These are phyloP conservation scores for Ascomycota sp. DNA, from an alignment of 2,329 filamentous ascomycete species.

Conservation along the genomic window DNA sequence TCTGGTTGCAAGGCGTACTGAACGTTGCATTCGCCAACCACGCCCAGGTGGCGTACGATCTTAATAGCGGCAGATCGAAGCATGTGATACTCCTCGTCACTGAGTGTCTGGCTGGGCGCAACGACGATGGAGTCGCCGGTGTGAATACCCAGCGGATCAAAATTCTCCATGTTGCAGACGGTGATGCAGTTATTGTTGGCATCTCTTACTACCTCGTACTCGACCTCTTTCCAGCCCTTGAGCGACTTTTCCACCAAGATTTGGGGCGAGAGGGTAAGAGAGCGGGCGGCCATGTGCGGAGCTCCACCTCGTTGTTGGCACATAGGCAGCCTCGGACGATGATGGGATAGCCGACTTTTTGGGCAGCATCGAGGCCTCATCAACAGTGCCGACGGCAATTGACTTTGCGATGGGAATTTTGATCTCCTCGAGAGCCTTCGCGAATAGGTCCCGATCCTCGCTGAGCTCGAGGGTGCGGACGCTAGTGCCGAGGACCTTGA, in stretches of 20 bases:
- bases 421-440: slow-evolving; percentile 95
- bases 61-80: slow-evolving; percentile 90
- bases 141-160: slow-evolving; percentile 92
- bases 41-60: slow-evolving; percentile 88
- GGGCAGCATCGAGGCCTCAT: slow-evolving; percentile 74
- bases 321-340: slow-evolving; percentile 95
- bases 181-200: slow-evolving; percentile 96
- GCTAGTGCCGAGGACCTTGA: slow-evolving; percentile 85
- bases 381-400: slow-evolving; percentile 69
- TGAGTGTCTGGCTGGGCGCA: slow-evolving; percentile 87
- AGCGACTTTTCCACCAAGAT: slow-evolving; percentile 94
- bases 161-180: slow-evolving; percentile 99
- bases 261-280: slow-evolving; percentile 85
- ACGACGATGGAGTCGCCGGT: slow-evolving; percentile 98
- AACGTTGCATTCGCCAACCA: slow-evolving; percentile 97
- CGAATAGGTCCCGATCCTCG: slow-evolving; percentile 92
- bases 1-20: slow-evolving; percentile 94
- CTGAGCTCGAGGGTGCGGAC: slow-evolving; percentile 98
- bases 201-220: slow-evolving; percentile 96
- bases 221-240: slow-evolving; percentile 99
- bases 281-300: slow-evolving; percentile 78
- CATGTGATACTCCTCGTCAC: slow-evolving; percentile 98
- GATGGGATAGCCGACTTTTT: slow-evolving; percentile 86
- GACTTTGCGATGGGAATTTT: slow-evolving; percentile 96
- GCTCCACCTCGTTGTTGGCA: slow-evolving; percentile 65